Conservation (phyloP, 306 rosid genomes). For the Citrullus colocynthis region DNA sequence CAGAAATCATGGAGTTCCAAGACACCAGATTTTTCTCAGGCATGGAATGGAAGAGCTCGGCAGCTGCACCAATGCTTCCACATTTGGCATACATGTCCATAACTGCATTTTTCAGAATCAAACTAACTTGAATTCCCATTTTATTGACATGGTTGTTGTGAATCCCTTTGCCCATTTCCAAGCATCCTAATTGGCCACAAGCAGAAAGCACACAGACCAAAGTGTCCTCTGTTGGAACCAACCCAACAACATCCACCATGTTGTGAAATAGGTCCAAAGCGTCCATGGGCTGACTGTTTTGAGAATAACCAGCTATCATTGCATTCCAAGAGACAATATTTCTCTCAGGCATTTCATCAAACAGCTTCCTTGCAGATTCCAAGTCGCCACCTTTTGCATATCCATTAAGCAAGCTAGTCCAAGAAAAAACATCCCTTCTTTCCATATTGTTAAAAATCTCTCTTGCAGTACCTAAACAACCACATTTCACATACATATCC, state of each 20-base stretch:
- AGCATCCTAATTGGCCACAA: conserved; percentile 51
- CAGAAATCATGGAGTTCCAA: conserved; percentile 66
- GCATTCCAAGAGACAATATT: conserved; percentile 67
- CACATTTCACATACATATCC: conserved; percentile 67
- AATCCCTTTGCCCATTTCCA: conserved; percentile 49
- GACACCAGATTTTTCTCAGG: conserved; percentile 40
- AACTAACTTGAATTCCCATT: conserved; percentile 18
- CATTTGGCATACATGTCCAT: conserved; percentile 76
- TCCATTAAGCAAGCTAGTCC: conserved; percentile 80
- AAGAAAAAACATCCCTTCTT: conserved; percentile 49
- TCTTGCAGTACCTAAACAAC: conserved; percentile 25
- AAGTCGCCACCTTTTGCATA: conserved; percentile 58
- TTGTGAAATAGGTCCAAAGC: conserved; percentile 45
- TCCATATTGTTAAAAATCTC: conserved; percentile 46
- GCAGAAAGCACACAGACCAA: conserved; percentile 69
- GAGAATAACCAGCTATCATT: conserved; percentile 64
- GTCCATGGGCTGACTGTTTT: conserved; percentile 49
- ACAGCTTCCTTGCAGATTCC: conserved; percentile 45
- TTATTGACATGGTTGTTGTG: conserved; percentile 22
- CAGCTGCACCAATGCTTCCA: conserved; percentile 43
- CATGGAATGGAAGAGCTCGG: conserved; percentile 35
- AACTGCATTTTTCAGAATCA: conserved; percentile 46
- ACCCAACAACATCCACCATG: conserved; percentile 29
- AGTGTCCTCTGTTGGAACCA: conserved; percentile 42
- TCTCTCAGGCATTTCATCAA: conserved; percentile 47